Conservation (phyloP, 2,329 filamentous ascomycete species). For the Cordyceps pruinosa region DNA sequence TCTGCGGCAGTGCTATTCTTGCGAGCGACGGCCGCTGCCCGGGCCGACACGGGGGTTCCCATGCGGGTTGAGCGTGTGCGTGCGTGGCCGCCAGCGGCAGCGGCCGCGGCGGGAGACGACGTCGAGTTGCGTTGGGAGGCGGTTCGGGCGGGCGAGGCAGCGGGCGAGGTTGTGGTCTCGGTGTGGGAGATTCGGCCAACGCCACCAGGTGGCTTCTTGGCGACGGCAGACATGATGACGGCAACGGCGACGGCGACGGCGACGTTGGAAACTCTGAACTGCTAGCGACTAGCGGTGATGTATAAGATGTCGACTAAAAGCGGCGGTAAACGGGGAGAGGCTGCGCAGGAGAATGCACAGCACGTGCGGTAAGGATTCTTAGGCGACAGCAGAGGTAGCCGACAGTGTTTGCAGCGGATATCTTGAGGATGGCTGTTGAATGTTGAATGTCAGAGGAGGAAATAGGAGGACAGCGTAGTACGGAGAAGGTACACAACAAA, state of each 20-base stretch:
- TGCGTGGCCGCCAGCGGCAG: too few species aligned
- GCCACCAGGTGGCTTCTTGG: conserved; percentile 47
- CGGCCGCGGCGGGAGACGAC: conserved; percentile 37
- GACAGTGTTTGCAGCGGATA: not conserved
- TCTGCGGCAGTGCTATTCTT: conserved; percentile 38
- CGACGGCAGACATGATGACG: conserved; percentile 42
- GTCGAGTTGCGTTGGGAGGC: conserved; percentile 38
- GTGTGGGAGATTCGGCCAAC: conserved; percentile 39
- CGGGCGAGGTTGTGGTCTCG: conserved; percentile 29
- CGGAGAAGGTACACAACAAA: conserved; percentile 8
- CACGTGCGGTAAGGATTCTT: conserved; percentile 6
- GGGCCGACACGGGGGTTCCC: conserved; percentile 63
- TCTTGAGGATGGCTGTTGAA: not conserved
- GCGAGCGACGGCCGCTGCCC: conserved; percentile 61
- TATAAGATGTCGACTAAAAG: conserved; percentile 5
- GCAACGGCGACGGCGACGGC: too few species aligned
- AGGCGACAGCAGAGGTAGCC: not conserved
- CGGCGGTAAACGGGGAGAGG: not conserved
- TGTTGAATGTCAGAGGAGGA: conserved; percentile 7
- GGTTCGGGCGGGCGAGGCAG: conserved; percentile 32
- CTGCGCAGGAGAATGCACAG: conserved; percentile 3
- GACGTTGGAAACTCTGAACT: not conserved
- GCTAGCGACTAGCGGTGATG: conserved; percentile 9
- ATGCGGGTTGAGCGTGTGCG: conserved; percentile 60
- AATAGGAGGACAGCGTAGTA: conserved; percentile 11